Conservation (phyloP, 108 stramenopile genomes). For the Nitzschia sp. region DNA sequence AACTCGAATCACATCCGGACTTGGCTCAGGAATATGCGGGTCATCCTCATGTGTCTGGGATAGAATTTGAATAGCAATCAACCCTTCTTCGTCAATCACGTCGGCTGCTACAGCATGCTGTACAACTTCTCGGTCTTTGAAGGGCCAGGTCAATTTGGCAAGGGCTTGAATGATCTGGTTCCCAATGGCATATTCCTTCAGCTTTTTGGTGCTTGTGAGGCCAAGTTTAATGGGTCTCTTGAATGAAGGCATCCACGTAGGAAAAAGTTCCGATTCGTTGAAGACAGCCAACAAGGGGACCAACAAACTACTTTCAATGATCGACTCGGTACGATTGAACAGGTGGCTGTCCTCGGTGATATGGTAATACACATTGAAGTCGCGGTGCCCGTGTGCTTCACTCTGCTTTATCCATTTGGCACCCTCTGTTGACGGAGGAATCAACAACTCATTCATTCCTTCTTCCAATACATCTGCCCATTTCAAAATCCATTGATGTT, state of each 20-base stretch:
- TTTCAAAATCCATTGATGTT: conserved; percentile 16
- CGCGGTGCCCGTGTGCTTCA: conserved; percentile 60
- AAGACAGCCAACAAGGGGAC: conserved; percentile 69
- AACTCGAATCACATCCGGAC: conserved; percentile 41
- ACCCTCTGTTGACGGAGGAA: conserved; percentile 20
- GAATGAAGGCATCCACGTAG: conserved; percentile 67
- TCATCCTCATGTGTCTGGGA: conserved; percentile 32
- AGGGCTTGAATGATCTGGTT: conserved; percentile 58
- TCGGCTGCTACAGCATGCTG: conserved; percentile 63
- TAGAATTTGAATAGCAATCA: conserved; percentile 45
- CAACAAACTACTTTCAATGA: conserved; percentile 54
- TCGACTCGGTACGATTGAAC: conserved; percentile 60
- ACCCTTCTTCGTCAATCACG: conserved; percentile 44
- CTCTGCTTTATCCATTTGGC: conserved; percentile 63
- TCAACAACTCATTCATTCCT: conserved; percentile 26
- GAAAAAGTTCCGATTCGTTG: conserved; percentile 74
- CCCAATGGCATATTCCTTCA: conserved; percentile 54
- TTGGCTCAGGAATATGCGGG: conserved; percentile 34
- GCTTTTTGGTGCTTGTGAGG: conserved; percentile 47
- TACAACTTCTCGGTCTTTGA: conserved; percentile 50
- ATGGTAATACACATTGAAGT: conserved; percentile 68
- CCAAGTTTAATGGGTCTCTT: conserved; percentile 53
- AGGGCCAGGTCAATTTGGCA: conserved; percentile 56
- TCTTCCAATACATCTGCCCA: conserved; percentile 27
- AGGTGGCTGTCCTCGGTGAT: conserved; percentile 43